Evolutionary conservation across 306 rosid genomes (phyloP), one percentile per base, ranked within the genome.

Genomic region (Citrullus amarus): DNA sequence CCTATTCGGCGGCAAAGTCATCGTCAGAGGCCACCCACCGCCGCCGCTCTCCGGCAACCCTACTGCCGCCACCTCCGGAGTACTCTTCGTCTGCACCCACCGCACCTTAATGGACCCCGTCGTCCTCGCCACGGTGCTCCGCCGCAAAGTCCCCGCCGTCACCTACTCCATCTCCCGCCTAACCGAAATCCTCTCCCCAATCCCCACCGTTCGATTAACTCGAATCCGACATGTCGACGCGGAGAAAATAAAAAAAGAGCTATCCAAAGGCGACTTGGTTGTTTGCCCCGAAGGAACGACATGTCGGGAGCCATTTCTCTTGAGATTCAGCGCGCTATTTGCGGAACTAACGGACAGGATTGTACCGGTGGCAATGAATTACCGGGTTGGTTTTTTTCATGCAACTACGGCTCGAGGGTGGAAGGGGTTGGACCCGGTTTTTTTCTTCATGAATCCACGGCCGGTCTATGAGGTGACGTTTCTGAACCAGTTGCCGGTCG

Each of bases 281-380:
- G 97, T 95, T 59, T 95, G 99, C 41, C 99, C 99, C 0, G 99
- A 95, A 84, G 99, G 99, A 28, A 95, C 99, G 6, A 95, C 99
- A 0, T 95, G 99, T 30, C 92, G 99, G 2, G 97, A 95, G 44
- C 99, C 99, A 2, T 95, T 95, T n/a, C 92, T 95, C 7, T 28
- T 92, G 32, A 57, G 99, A 59, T 95, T 95, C 78, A 92, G 97
- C 36, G 96, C 88, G 0, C 86, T 95, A 0, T 95, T 92, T 34
- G 97, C 99, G 0, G 99, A 95, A 11, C 80, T 95, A 28, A 92
- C 99, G 0, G 96, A 95, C 80, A 81, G 91, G 30, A 95, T 95
- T n/a, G 99, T 95, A 18, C 97, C 99, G 2, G 99, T 95, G 71
- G 99, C 97, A 4, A 95, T 95, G 97, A 95, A 89, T 72, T 95